Evolutionary conservation across 75 land plant genomes (phyloP), one percentile per base, ranked within the genome.

Genomic region (Pinus albicaulis): DNA sequence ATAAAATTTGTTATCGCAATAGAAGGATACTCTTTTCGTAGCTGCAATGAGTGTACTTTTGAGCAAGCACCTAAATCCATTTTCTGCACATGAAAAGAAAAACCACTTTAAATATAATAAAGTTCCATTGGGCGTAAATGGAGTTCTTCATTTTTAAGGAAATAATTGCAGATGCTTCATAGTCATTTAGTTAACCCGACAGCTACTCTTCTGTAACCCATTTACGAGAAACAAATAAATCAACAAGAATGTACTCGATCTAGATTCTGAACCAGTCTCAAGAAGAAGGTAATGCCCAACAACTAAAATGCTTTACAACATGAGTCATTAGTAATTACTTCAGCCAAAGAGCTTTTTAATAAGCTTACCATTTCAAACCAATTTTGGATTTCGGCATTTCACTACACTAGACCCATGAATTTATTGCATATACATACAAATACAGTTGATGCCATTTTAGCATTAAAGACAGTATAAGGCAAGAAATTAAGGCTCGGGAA

Each of bases 1-100:
- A 68, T 41, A 36, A 68, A 68, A n/a, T 0, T 38, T 22, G 3
- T 41, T 44, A 41, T 22, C 22, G 12, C 59, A 41, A 77, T 23
- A 72, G 8, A 82, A 91, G 94, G 92, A 94, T 96, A 97, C 99
- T 95, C 98, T 85, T 92, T 94, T 44, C 99, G 82, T 22, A 97
- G 86, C 76, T 94, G 99, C 81, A 97, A 73, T 0, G 99, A 97
- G 60, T 97, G 99, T 55, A 97, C 81, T 85, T 94, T 97, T 4
- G 99, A 84, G 76, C 99, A 97, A 16, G 90, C 89, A 10, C 99
- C 99, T 84, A 92, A 78, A 81, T 97, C 99, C 99, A 97, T 97
- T 92, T 94, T 97, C 99, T 97, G 99, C 77, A 79, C 44, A n/a
- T 26, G 76, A 56, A 74, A 23, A 24, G 25, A 20, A 77, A 77